Evolutionary conservation across 495 filamentous ascomycete genomes (phyloP).

Genomic region (Aspergillus ellipticus): DNA sequence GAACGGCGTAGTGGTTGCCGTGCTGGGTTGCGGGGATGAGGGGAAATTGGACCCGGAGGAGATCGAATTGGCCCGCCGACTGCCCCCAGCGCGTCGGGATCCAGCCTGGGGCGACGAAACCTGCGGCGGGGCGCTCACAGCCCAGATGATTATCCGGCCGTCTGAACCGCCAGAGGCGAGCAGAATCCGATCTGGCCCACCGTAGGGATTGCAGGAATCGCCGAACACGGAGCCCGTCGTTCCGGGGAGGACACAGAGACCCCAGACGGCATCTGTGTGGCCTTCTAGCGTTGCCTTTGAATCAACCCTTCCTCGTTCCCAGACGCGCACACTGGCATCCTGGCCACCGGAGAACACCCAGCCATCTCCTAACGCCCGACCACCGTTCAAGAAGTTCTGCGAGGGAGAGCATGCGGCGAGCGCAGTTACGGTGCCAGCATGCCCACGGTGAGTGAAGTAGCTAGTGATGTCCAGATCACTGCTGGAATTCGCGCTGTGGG

Average conservation of each 20-base stretch:
- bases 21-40: conserved; percentile 82
- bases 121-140: conserved; percentile 86
- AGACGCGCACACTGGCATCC: conserved; percentile 87
- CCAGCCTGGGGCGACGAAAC: conserved; percentile 74
- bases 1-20: conserved; percentile 65
- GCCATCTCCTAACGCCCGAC: conserved; percentile 79
- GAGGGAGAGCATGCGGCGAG: conserved; percentile 81
- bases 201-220: conserved; percentile 59
- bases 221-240: conserved; percentile 76
- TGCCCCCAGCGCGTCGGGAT: conserved; percentile 63
- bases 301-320: conserved; percentile 90
- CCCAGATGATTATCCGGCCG: conserved; percentile 90
- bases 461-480: conserved; percentile 86
- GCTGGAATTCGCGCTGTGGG: conserved; percentile 45
- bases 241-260: conserved; percentile 87
- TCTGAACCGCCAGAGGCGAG: conserved; percentile 91
- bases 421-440: conserved; percentile 82
- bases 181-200: conserved; percentile 76
- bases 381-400: conserved; percentile 82
- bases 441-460: conserved; percentile 93
- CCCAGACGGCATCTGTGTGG: conserved; percentile 94
- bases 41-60: conserved; percentile 88
- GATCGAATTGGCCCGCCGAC: conserved; percentile 82
- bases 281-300: conserved; percentile 93
- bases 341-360: conserved; percentile 98